These are phyloP conservation scores for Pythium brachiatum DNA, from an alignment of 352 stramenopile species.

Conservation along the genomic window DNA sequence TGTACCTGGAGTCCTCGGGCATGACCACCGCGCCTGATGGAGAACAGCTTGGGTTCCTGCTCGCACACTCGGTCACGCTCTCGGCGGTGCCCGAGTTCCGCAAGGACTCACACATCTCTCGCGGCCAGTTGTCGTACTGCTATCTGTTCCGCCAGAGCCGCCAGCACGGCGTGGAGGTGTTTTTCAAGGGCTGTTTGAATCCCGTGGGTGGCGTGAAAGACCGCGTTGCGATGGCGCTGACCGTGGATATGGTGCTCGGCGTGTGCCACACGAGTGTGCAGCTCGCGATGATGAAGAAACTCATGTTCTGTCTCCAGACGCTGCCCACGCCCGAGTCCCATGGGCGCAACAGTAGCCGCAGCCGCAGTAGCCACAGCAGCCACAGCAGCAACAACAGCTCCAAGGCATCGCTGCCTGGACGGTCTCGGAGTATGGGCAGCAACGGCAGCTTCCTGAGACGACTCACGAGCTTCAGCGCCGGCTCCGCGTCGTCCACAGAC, in stretches of 20 bases:
- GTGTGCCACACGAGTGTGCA: conserved; percentile 45
- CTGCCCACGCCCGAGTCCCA: conserved; percentile 20
- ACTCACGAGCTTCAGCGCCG: conserved; percentile 16
- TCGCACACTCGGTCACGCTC: conserved; percentile 58
- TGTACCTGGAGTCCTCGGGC: conserved; percentile 67
- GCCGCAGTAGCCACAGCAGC: conserved; percentile 27
- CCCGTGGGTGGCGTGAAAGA: conserved; percentile 49
- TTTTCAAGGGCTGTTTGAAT: conserved; percentile 50
- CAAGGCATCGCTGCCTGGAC: neutral
- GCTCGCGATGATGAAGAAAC: conserved; percentile 71
- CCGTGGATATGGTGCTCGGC: conserved; percentile 39
- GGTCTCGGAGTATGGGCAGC: conserved; percentile 17
- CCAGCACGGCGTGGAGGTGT: conserved; percentile 45
- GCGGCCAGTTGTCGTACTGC: conserved; percentile 54
- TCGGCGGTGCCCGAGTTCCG: conserved; percentile 47
- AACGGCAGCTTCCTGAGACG: conserved; percentile 22
- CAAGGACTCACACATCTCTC: conserved; percentile 65
- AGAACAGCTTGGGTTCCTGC: conserved; percentile 53
- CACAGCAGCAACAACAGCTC: conserved; percentile 25
- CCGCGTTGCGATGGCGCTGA: conserved; percentile 41
- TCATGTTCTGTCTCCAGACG: conserved; percentile 53
- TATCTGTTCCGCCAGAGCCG: conserved; percentile 44
- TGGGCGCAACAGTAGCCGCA: neutral
- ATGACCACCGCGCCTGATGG: conserved; percentile 44
- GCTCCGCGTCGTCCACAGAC: conserved; percentile 1